These are phyloP conservation scores for Casuarina equisetifolia DNA, from an alignment of 306 rosid species.

Conservation along the genomic window DNA sequence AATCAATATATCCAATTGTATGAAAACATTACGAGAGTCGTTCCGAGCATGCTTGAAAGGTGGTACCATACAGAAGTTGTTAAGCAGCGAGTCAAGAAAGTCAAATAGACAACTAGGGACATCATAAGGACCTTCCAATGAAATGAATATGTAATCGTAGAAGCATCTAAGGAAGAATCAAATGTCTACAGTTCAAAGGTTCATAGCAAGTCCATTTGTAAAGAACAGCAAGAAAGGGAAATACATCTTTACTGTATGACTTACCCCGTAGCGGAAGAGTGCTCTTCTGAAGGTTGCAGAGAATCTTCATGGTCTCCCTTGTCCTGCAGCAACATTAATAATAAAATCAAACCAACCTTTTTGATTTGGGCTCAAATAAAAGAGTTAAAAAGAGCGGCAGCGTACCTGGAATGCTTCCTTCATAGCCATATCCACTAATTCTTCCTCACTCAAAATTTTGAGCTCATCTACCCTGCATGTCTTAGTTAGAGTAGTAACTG, in stretches of 20 bases:
- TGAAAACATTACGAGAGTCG: too few relatives aligned
- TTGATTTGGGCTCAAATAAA: not conserved
- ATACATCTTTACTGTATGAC: not conserved
- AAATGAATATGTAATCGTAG: conserved; percentile 5
- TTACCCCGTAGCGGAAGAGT: not conserved
- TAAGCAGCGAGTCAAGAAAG: too few relatives aligned
- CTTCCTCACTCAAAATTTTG: conserved; percentile 65
- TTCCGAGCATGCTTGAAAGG: too few relatives aligned
- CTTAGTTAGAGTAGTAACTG: not conserved
- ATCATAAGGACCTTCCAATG: conserved; percentile 15
- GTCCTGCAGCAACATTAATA: conserved; percentile 24
- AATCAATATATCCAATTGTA: too few relatives aligned
- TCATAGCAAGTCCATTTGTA: not conserved
- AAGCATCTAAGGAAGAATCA: not conserved
- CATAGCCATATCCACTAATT: conserved; percentile 80
- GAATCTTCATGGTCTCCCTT: conserved; percentile 29
- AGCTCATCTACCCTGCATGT: conserved; percentile 71
- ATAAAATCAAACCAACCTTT: not conserved
- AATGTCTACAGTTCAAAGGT: not conserved
- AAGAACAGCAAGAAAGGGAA: not conserved
- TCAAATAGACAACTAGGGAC: too few relatives aligned
- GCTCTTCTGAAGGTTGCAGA: conserved; percentile 26
- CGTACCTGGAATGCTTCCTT: conserved; percentile 55
- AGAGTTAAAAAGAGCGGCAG: not conserved
- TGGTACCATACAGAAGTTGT: too few relatives aligned